phyloP scores from a whole-genome alignment of 768 basidiomycete genomes.

The Paxillus rubicundulus region DNA sequence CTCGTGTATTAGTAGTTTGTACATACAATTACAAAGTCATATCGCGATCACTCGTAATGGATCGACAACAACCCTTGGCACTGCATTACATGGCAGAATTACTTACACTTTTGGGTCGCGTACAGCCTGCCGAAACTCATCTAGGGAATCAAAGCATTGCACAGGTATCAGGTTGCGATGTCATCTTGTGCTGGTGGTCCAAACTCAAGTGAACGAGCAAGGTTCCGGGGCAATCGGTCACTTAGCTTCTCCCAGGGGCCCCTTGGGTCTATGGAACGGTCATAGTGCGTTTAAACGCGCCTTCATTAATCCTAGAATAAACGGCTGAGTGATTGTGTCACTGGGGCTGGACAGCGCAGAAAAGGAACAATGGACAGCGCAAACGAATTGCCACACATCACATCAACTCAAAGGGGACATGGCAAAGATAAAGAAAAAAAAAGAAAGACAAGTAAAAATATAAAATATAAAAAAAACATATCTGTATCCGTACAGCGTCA shows the following conservation, averaged over 20 bases:
- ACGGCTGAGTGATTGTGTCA: slow-evolving; percentile 11
- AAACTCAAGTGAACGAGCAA: slow-evolving; percentile 17
- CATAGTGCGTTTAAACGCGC: slow-evolving; percentile 20
- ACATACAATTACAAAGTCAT: neutral
- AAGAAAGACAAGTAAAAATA: neutral
- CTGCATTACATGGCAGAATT: neutral
- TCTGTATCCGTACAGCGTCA: slow-evolving; percentile 3
- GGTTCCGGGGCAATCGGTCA: slow-evolving; percentile 28
- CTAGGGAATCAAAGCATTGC: neutral
- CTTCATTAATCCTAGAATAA: slow-evolving; percentile 27
- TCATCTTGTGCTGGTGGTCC: neutral
- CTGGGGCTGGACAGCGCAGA: neutral
- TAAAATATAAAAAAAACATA: neutral
- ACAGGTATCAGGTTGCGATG: slow-evolving; percentile 7
- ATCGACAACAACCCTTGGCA: slow-evolving; percentile 12
- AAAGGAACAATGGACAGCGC: slow-evolving; percentile 2
- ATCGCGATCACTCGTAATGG: neutral
- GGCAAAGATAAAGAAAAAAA: slow-evolving; percentile 15
- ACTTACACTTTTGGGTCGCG: neutral
- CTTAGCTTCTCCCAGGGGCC: slow-evolving; percentile 18
- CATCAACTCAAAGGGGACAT: neutral
- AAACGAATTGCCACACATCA: neutral
- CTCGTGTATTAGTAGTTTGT: too few species aligned
- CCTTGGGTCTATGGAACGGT: slow-evolving; percentile 11
- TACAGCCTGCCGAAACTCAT: neutral